Evolutionary conservation across 108 stramenopile genomes (phyloP), one percentile per base, ranked within the genome.

Genomic region (Fragilaria radians): DNA sequence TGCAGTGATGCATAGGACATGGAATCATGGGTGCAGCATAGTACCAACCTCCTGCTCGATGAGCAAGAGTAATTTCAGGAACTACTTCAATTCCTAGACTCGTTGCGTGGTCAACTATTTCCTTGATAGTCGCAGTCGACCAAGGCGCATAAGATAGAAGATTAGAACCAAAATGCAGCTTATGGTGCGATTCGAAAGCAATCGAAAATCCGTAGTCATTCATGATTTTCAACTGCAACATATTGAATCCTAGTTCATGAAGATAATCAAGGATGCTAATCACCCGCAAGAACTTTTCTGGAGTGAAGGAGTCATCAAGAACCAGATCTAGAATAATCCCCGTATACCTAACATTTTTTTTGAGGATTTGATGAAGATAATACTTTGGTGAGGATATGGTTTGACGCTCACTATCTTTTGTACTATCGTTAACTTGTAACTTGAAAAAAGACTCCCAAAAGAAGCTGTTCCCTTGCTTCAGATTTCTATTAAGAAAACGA

Each of bases 41-140:
- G 29, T 62, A 62, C 74, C 65, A 68, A 1, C 74, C 74, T 23
- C 46, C 55, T 18, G 65, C 61, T 27, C 55, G 32, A 4, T 67
- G 61, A 0, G 69, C 32, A 14, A 70, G 21, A 42, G 50, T 54
- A 23, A 76, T 66, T 42, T 76, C 74, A 7, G 74, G 74, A n/a
- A 76, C 65, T 19, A 70, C 29, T 22, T 60, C 46, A 32, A 76
- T 62, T 11, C 65, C 69, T 22, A 5, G 7, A 4, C 7, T 5
- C 4, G 18, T 11, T 27, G 63, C 56, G 27, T 45, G 33, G 23
- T 23, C 46, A 18, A 63, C 62, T 18, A 63, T 32, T 0, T 57
- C 29, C 28, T 48, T 34, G 7, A 55, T 29, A 7, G 36, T 14
- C 36, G 7, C 36, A 7, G 14, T 42, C 36, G 36, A 14, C 36